A percentile compares a stretch with the other conserved stretches of the same genome.
Conservation (phyloP, 2,329 filamentous ascomycete species). For the Neofusicoccum kwambonambiense region DNA sequence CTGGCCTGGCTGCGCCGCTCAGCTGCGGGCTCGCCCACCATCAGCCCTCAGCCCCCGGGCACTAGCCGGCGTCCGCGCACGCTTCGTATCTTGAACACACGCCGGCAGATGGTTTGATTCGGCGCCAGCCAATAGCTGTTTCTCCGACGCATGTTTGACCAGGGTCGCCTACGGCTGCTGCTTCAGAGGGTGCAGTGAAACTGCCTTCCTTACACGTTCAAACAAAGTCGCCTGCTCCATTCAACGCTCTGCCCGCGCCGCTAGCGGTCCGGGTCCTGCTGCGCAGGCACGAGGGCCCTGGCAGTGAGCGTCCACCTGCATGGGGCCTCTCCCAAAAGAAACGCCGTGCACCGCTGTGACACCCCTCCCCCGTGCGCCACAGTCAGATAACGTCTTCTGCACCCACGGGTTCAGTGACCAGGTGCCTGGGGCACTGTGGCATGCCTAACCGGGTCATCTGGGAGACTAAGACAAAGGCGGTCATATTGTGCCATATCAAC, state of each 20-base stretch:
- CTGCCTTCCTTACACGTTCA: not conserved
- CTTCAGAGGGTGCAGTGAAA: not conserved
- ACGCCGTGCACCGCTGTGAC: constrained; percentile 4
- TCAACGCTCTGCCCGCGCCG: not conserved
- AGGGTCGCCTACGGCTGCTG: constrained; percentile 3
- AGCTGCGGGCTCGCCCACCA: not conserved
- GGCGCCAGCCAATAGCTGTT: not conserved
- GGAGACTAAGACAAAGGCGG: constrained; percentile 1
- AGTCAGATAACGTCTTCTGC: constrained; percentile 2
- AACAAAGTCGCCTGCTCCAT: not conserved
- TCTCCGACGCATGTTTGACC: not conserved
- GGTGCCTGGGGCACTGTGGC: not conserved
- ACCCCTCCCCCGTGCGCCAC: constrained; percentile 1
- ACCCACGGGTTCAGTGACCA: not conserved
- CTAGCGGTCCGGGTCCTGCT: not conserved
- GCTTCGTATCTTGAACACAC: not conserved
- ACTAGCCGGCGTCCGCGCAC: not conserved
- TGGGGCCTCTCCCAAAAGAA: not conserved
- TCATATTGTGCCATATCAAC: constrained; percentile 2
- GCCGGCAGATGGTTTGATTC: not conserved
- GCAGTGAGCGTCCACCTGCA: not conserved
- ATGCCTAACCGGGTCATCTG: constrained; percentile 12
- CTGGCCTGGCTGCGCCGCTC: not conserved
- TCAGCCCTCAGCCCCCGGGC: not conserved
- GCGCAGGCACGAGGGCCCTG: not conserved